Evolutionary conservation across 2,329 filamentous ascomycete genomes (phyloP), one percentile per base, ranked within the genome.

Genomic region (Venturia oleaginea): DNA sequence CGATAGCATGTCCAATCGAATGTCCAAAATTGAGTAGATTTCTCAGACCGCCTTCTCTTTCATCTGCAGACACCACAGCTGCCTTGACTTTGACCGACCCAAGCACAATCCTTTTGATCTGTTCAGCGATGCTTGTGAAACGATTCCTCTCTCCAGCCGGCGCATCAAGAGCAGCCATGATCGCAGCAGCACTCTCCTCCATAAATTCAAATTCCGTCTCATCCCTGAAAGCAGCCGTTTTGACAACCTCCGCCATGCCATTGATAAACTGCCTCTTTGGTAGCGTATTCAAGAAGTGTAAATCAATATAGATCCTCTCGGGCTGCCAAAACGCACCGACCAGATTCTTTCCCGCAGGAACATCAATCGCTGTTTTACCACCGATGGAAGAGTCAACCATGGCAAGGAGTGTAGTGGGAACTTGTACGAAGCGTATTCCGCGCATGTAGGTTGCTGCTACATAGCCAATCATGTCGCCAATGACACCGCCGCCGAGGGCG

Each of bases 361-460:
- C 96, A 74, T 99, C 94, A 75, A 99, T 97, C 65, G 94, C 94
- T 11, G 94, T 99, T 82, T 99, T 99, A 68, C 94, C 94, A 67
- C 94, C 94, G 73, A 99, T 97, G 43, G 92, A 96, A 57, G 93
- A 97, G 77, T 99, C 94, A 51, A 99, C 94, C 94, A 99, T 99
- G 68, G 94, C 86, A 63, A 99, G 82, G 65, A 99, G 81, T 0
- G 92, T 96, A 11, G 94, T 99, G 1, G 94, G 94, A 59, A 99
- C 92, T 77, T 99, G 94, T 51, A 97, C 92, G 74, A 96, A 96
- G 69, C 90, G 90, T 67, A 99, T 88, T 64, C 94, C 94, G 69
- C 94, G 88, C 94, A 99, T 99, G 78, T 97, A 99, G 43, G 94
- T 99, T 46, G 94, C 92, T 27, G 94, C 94, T 62, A 97, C 92